Evolutionary conservation across 306 rosid species (phyloP), one percentile per base, ranked within the genome.

Genomic region (Hippophae rhamnoides): DNA sequence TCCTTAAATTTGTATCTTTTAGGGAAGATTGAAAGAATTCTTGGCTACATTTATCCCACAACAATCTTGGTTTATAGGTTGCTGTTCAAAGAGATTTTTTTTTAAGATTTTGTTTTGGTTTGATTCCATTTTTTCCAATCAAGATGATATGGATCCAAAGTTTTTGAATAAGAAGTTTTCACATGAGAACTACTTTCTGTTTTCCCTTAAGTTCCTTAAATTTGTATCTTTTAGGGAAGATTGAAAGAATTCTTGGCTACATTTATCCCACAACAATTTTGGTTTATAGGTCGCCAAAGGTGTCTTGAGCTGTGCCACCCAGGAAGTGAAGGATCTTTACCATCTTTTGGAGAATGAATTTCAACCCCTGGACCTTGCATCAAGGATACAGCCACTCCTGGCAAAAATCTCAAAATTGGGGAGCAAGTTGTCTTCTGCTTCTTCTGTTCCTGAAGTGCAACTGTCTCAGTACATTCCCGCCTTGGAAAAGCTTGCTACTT

Each of bases 281-380:
- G 50, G 43, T 18, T 61, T 72, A 51, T 67, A 87, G 95, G 85
- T 78, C 41, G 68, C 90, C 13, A 93, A 93, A 81, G 97, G 99
- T 54, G 99, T 93, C 43, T 64, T 93, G 81, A 81, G 93, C 69
- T 88, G 97, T 74, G 90, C 88, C 57, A 80, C 82, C 60, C 99
- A 86, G 83, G 99, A 93, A 81, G 93, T 93, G 52, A 93, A 93
- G 68, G 99, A 88, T 75, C 81, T 93, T 51, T 86, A 78, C 80
- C 74, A 86, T 79, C 90, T 86, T 51, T 44, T 93, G 72, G 99
- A 93, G 69, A 90, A 88, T 67, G 99, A 93, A 38, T 82, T 88
- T 76, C 66, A 73, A 25, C 93, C 99, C 31, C 80, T 92, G 0
- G 94, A 88, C 74, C 97, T 93, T 70, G 86, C 97, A 56, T 5